Evolutionary conservation across 768 basidiomycete genomes (phyloP), one percentile per base, ranked within the genome.

Genomic region (Lentinula raphanica): DNA sequence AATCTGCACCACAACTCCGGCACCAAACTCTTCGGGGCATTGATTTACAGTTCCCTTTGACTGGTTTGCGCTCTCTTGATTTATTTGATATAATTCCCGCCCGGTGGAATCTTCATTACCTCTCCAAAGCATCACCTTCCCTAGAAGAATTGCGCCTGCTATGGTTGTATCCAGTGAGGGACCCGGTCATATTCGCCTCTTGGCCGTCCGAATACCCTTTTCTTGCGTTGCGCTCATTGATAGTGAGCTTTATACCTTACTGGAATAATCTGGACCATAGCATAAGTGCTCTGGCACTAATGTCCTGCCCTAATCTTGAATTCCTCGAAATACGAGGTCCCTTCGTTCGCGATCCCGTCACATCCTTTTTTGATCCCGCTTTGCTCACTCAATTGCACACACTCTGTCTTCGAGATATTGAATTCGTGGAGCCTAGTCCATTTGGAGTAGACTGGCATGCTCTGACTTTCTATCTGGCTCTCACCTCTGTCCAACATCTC

Each of bases 401-500:
- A 13, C 50, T 59, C 2, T 19, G 40, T 11, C 50, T 59, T 15
- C 15, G 44, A 13, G n/a, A 32, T 5, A 27, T 59, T 31, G n/a
- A 21, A 29, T 39, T 58, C 36, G 12, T 4, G 3, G 17, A 40
- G n/a, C 38, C 53, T 6, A 19, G 9, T 54, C 38, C 6, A 17
- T 8, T 21, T 19, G 32, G 17, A 4, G 31, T 42, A 15, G 13
- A 27, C 17, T 28, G 11, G 54, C 28, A 46, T 21, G 48, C 39
- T 36, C 3, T 38, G 23, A 23, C 48, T 9, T 49, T 44, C 38
- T 50, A 36, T 38, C 39, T 49, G 25, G 11, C 39, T 13, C 40
- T 59, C 17, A 39, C 58, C 39, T 31, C 49, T n/a, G 49, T 59
- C 17, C 42, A 44, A 38, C 58, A 53, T 23, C 58, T 59, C 39